phyloP scores from a whole-genome alignment of 306 rosid species.

The Malus sieversii region DNA sequence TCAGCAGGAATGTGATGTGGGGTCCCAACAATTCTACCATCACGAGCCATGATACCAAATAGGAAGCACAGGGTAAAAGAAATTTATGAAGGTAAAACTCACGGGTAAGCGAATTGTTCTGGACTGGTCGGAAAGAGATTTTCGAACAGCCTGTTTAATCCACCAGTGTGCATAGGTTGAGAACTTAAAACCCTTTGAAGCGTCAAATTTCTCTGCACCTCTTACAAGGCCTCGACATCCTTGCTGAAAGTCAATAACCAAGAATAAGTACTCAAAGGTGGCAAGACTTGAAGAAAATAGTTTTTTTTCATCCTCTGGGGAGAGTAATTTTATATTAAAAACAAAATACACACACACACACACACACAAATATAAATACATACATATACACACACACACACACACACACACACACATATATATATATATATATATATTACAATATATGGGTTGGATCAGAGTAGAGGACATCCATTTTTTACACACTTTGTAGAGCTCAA shows the following conservation, averaged over 20 bases:
- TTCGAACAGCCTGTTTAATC: conserved; percentile 92
- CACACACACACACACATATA: too few relatives aligned
- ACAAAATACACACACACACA: background rate
- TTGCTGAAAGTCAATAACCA: conserved; percentile 46
- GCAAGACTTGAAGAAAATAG: background rate
- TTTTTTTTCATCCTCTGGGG: background rate
- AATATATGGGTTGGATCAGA: too few relatives aligned
- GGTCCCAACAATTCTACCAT: background rate
- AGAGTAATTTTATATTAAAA: background rate
- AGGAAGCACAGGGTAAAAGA: background rate
- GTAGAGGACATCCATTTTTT: too few relatives aligned
- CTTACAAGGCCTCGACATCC: conserved; percentile 95
- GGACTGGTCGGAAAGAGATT: conserved; percentile 81
- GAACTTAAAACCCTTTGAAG: conserved; percentile 93
- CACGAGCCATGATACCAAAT: background rate
- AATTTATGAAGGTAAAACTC: conserved; percentile 25
- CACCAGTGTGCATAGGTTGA: conserved; percentile 99
- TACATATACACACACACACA: too few relatives aligned
- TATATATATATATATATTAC: too few relatives aligned
- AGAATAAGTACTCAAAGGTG: background rate
- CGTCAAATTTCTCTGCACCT: conserved; percentile 93
- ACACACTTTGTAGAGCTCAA: too few relatives aligned
- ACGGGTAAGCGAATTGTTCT: conserved; percentile 93
- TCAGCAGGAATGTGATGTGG: background rate
- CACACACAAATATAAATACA: too few relatives aligned